Conservation (phyloP, 176 grass and related monocot species). For the Ensete glaucum region DNA sequence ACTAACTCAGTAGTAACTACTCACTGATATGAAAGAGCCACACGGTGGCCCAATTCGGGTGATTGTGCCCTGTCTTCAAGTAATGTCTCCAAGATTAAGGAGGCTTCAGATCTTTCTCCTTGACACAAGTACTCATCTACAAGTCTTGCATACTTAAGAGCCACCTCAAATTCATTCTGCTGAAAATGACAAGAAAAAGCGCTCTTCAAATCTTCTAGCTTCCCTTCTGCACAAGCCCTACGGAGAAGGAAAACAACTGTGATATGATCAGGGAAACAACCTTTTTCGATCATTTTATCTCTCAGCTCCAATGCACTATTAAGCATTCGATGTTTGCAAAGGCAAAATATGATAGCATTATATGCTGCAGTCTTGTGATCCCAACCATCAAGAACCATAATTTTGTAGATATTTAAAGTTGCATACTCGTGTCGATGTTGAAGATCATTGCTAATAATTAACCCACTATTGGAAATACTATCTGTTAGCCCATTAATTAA, state of each 20-base stretch:
- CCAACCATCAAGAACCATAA: conserved; percentile 47
- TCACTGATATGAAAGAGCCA: not conserved
- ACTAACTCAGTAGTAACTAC: not conserved
- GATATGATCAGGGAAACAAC: conserved; percentile 34
- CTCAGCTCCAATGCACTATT: conserved; percentile 51
- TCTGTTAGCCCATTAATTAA: conserved; percentile 60
- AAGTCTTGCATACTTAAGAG: conserved; percentile 30
- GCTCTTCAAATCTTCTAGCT: conserved; percentile 37
- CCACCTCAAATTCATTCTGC: conserved; percentile 40
- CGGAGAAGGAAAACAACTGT: conserved; percentile 77
- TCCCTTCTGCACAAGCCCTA: conserved; percentile 68
- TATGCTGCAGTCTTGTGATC: conserved; percentile 47
- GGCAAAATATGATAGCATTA: conserved; percentile 60
- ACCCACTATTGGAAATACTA: conserved; percentile 22
- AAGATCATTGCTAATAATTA: conserved; percentile 15
- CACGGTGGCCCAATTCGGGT: not conserved
- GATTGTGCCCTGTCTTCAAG: conserved; percentile 20
- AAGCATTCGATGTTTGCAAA: conserved; percentile 79
- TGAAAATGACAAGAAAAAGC: conserved; percentile 43
- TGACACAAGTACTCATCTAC: conserved; percentile 34
- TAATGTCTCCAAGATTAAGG: conserved; percentile 23
- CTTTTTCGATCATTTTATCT: conserved; percentile 50
- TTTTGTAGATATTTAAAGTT: conserved; percentile 43
- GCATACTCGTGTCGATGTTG: conserved; percentile 28
- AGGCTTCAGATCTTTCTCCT: conserved; percentile 20